Evolutionary conservation across 345 rosid genomes (phyloP), one percentile per base, ranked within the genome.

Genomic region (Brassica rapa): DNA sequence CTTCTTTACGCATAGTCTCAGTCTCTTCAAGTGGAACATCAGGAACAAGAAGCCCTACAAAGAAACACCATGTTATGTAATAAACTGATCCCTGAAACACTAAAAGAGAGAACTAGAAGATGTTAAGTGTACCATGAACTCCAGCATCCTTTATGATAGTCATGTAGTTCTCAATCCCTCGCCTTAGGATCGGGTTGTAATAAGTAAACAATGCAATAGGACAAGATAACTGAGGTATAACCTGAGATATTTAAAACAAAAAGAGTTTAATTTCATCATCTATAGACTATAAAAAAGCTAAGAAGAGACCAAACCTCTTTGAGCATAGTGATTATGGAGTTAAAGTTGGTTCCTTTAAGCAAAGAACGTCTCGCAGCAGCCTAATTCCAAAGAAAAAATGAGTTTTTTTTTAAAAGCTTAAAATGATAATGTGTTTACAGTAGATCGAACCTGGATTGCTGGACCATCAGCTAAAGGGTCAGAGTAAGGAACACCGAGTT

Each of bases 1-100:
- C 94, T 88, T 88, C 98, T 32, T 67, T 86, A 63, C 93, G 87
- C 81, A 95, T 76, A 77, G 82, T 62, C 75, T 89, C 91, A 49
- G 98, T 88, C 86, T 95, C 99, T 81, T 95, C 99, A 4, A 95
- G 80, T 74, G 98, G 98, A 77, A 95, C 96, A 84, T 95, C 99
- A 53, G 98, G 97, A 70, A 95, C 97, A 49, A 93, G 94, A 82
- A 95, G 96, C 68, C 91, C 98, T 89, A 83, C 16, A 3, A 66
- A 71, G 55, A 75, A 32, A 63, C 23, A 69, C 8, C n/a, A 70
- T 49, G 49, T 59, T 5, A 66, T 25, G 57, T 15, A 25, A 37
- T 29, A 64, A 25, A 64, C 4, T 12, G 76, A 62, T n/a, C 62
- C 49, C 49, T 72, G 29, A 23, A 73, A 74, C 39, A 23, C 49